Conservation (phyloP, 2,329 filamentous ascomycete species). For the Diaporthe sp. region DNA sequence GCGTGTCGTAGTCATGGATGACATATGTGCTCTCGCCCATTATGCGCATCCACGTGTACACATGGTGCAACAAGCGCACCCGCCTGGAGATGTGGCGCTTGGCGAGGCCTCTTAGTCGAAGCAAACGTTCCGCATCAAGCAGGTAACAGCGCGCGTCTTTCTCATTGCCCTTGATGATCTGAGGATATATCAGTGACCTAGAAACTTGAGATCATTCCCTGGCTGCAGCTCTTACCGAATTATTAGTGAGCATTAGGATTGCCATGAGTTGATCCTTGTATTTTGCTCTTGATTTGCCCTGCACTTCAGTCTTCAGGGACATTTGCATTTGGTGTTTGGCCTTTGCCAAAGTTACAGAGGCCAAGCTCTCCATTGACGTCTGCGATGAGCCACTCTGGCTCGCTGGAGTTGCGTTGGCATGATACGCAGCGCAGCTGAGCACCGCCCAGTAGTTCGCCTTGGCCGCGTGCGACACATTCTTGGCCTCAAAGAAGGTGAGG, state of each 20-base stretch:
- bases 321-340: constrained; percentile 15
- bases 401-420: background rate
- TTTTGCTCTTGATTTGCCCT: constrained; percentile 1
- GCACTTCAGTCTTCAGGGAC: background rate
- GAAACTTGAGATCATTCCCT: too few relatives aligned
- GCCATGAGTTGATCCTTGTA: constrained; percentile 17
- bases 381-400: background rate
- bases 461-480: background rate
- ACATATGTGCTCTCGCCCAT: constrained; percentile 18
- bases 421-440: constrained; percentile 9
- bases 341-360: background rate
- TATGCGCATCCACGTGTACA: constrained; percentile 13
- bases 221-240: background rate
- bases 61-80: constrained; percentile 7
- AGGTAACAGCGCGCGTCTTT: constrained; percentile 1
- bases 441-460: constrained; percentile 3
- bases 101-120: constrained; percentile 1
- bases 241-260: constrained; percentile 7
- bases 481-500: background rate
- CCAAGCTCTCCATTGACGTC: background rate
- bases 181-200: background rate
- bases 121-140: background rate
- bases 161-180: constrained; percentile 16
- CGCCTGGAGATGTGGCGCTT: constrained; percentile 12
- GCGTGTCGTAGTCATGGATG: background rate